These are phyloP conservation scores for Bipolaris oryzae DNA, from an alignment of 2,329 filamentous ascomycete species.

Conservation along the genomic window DNA sequence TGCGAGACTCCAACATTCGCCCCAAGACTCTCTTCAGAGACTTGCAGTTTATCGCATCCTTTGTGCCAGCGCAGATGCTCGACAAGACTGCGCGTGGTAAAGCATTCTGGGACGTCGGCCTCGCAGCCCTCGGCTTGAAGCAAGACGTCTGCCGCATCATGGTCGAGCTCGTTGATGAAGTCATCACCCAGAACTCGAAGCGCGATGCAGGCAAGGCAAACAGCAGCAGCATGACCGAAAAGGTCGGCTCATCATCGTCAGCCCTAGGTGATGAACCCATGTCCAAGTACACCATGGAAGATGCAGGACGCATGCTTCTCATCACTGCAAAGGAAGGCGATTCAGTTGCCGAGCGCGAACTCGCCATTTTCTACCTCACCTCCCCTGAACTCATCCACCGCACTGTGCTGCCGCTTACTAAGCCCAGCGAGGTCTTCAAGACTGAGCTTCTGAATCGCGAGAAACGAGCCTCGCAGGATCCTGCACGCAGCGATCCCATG, in stretches of 20 bases:
- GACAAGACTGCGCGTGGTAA: conserved; percentile 68
- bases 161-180: conserved; percentile 74
- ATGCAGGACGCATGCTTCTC: conserved; percentile 87
- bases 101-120: conserved; percentile 87
- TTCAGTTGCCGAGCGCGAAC: conserved; percentile 85
- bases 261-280: conserved; percentile 47
- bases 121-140: conserved; percentile 87
- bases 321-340: conserved; percentile 94
- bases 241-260: conserved; percentile 20
- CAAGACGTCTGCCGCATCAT: conserved; percentile 84
- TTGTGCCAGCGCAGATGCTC: conserved; percentile 63
- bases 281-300: conserved; percentile 72
- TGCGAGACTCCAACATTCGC: conserved; percentile 53
- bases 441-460: conserved; percentile 76
- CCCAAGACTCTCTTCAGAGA: conserved; percentile 57
- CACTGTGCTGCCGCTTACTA: conserved; percentile 81
- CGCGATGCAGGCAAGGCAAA: conserved; percentile 51
- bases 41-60: conserved; percentile 63
- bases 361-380: conserved; percentile 91
- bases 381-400: conserved; percentile 83
- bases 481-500: conserved; percentile 75
- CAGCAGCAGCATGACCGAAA: conserved; percentile 24
- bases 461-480: conserved; percentile 61
- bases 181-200: conserved; percentile 72
- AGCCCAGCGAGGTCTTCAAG: conserved; percentile 88